Base-by-base conservation (phyloP, 1,139 yeast species). In the Blastobotrys malaysiensis region DNA sequence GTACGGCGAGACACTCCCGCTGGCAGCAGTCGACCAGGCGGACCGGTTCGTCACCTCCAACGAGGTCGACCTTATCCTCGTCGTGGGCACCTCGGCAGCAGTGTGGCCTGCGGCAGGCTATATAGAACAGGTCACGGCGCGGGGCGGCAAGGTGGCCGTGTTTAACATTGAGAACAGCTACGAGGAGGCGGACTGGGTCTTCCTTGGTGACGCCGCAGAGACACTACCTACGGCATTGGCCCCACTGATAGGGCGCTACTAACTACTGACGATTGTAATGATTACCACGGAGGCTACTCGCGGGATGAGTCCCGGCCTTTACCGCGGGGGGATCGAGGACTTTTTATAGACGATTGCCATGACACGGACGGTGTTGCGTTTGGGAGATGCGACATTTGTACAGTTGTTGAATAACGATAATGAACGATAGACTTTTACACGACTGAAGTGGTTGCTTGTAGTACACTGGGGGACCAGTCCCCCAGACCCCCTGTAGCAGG, bases 51-150 rank as follows among this genome's bases (percentile, higher is more conserved):
- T 88, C n/a, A 79, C 82, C 57, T 66, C 72, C 22, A 76, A 69
- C 6, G 73, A 75, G 9, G 84, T 87, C 19, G 96, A 89, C 64
- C 71, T 89, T 63, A 82, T 89, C 3, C 71, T 89, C 51, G 95
- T 90, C 3, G 81, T 89, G 16, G 97, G 97, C 0, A 88, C 96
- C 1, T 84, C 93, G 43, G 90, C 93, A 2, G 76, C 84, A 0
- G 91, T 87, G 1, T 89, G 95, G 83, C 97, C 97, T 0, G 96
- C 96, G 1, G 89, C 91, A 57, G 88, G 95, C 22, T 89, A 87
- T 66, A 93, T 89, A 21, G 95, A 89, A 59, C 74, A 91, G 59
- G 88, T 87, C 1, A 75, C 74, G 55, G 75, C 75, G 57, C 80
- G 81, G 55, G 95, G 96, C 1, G 96, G 96, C 0, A 83, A 82